A percentile compares a stretch with the other conserved stretches of the same genome.
Conservation (phyloP, 805 yeast genomes). For the Cyberlindnera veronae region DNA sequence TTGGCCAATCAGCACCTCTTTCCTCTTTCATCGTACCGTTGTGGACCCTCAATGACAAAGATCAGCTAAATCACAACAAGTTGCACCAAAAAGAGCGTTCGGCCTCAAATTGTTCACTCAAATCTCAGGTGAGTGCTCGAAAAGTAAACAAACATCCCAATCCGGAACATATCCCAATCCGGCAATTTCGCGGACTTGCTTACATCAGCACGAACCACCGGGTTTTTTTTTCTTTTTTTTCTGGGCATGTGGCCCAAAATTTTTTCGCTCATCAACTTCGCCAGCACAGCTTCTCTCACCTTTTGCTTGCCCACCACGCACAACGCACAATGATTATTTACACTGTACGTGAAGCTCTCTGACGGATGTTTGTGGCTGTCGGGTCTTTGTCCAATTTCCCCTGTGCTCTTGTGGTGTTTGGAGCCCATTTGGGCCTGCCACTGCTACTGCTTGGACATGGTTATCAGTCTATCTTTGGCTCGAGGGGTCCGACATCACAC, state of each 20-base stretch:
- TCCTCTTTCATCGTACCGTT: background rate
- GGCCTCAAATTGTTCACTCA: too few species aligned
- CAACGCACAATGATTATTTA: conserved; percentile 15
- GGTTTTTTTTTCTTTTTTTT: conserved; percentile 6
- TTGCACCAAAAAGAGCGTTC: too few species aligned
- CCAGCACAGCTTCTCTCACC: background rate
- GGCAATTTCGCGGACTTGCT: background rate
- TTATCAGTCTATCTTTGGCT: too few species aligned
- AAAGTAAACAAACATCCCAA: conserved; percentile 9
- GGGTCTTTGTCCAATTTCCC: too few species aligned
- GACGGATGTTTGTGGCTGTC: too few species aligned
- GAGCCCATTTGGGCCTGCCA: too few species aligned
- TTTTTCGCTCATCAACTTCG: conserved; percentile 5
- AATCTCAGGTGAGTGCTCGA: background rate
- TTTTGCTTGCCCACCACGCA: conserved; percentile 1
- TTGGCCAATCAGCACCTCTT: conserved; percentile 5
- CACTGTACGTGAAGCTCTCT: conserved; percentile 5
- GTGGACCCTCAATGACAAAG: background rate
- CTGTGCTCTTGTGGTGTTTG: too few species aligned
- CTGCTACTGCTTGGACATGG: background rate
- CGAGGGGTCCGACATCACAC: too few species aligned
- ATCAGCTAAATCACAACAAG: too few species aligned
- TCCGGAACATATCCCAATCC: background rate
- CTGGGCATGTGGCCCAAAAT: conserved; percentile 5
- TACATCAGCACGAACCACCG: conserved; percentile 1